Evolutionary conservation across 202 grass and related monocot genomes (phyloP), one percentile per base, ranked within the genome.

Genomic region (Zoysia matrella): DNA sequence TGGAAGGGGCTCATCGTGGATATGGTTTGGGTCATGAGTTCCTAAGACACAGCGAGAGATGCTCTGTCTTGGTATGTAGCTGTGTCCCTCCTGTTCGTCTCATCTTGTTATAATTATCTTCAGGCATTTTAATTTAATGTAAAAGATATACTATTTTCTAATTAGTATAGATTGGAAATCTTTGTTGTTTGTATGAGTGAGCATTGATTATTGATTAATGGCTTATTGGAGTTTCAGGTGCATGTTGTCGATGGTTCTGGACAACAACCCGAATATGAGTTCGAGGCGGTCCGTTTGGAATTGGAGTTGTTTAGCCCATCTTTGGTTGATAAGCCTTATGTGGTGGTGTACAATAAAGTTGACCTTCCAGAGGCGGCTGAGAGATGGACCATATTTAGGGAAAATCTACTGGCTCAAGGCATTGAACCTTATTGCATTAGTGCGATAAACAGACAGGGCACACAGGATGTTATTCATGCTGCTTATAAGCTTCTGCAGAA

Each of bases 11-110:
- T 52, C 92, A 98, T 69, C 84, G 90, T 63, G 95, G 95, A 60
- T 98, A 94, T 70, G 95, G 95, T 81, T 88, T 98, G 79, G 95
- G 92, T 18, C 92, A 95, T 72, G 95, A 98, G 77, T 98, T 98
- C 90, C 81, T 95, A 66, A 92, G 92, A 60, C 95, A 98, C 72
- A 91, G 92, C 69, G 95, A 98, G 79, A 86, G 95, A 82, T 98
- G 95, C 67, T 94, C 84, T 2, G 86, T 94, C 12, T 79, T 98
- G 86, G 95, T 98, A 90, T 82, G 69, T 48, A 72, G 22, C 11
- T 39, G 67, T 57, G 73, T 12, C 55, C 54, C 47, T 55, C 47
- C n/a, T 43, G 6, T 69, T 3, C 46, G 52, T 75, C 50, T 52
- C 36, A 49, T 77, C 53, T 76, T 62, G 46, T 76, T 57, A 57